Base-by-base conservation (phyloP, 1,284 basidiomycete genomes). In the Stereum hirsutum region DNA sequence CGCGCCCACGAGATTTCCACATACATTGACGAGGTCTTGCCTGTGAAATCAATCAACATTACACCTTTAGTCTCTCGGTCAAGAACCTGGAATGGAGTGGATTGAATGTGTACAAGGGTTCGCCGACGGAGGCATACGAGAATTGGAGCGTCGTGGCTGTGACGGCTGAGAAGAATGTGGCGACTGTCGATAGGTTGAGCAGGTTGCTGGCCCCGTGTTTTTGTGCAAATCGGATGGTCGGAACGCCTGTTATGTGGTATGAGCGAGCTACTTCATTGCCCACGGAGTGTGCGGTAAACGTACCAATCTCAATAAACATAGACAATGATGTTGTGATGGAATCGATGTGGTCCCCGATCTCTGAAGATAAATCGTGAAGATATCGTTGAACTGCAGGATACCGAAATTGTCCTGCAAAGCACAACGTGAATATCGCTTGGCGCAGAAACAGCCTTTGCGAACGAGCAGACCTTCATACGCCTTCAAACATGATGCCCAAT, bases 101-200 rank as follows among this genome's bases (percentile, higher is more conserved):
- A n/a, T n/a, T n/a, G n/a, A n/a, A n/a, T n/a, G n/a, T n/a, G 1
- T 68, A 57, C 8, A 74, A 51, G 11, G 55, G 47, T 4, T 39
- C 57, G 1, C 53, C 54, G 15, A 52, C 58, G 31, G 52, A 50
- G 15, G 65, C 60, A 51, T 68, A 81, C 2, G 81, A 81, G 52
- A 78, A 82, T 52, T 84, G 81, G 49, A 84, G 59, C 0, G 78
- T 81, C 4, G 78, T 80, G 20, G 79, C 82, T 1, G 81, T 84
- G 46, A 86, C 82, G 17, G 79, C 81, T 23, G 78, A 81, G 61
- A 87, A 85, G 62, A 87, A 85, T 40, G 82, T 87, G 27, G 82
- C 81, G 8, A 85, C 78, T 10, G 81, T 83, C 30, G 78, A 82
- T 36, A 83, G 63, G 50, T 83, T 85, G 27, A 83, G 70, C 4